phyloP scores from a whole-genome alignment of 306 rosid genomes.

The Crataegus laevigata region DNA sequence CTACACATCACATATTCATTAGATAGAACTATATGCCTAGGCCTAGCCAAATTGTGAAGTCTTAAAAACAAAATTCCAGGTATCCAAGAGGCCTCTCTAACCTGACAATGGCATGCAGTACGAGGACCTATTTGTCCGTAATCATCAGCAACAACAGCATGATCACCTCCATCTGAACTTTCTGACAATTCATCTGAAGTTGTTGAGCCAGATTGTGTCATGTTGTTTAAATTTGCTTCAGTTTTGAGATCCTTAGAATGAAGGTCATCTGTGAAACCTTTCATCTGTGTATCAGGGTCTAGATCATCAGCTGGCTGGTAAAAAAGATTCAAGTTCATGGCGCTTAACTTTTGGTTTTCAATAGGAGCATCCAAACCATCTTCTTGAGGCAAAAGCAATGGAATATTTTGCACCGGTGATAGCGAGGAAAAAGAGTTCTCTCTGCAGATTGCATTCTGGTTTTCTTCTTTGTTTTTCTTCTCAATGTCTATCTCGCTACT shows the following conservation, averaged over 20 bases:
- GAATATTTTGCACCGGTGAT: conserved; percentile 32
- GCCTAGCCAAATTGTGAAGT: background rate
- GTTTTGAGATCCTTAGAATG: conserved; percentile 26
- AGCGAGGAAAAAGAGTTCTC: conserved; percentile 20
- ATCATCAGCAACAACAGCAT: conserved; percentile 4
- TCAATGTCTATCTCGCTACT: conserved; percentile 20
- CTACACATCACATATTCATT: conserved; percentile 13
- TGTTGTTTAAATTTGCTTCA: conserved; percentile 5
- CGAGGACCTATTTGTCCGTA: conserved; percentile 26
- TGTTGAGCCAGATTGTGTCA: conserved; percentile 16
- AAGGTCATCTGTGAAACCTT: conserved; percentile 32
- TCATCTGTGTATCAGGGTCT: conserved; percentile 25
- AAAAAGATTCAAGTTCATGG: conserved; percentile 7
- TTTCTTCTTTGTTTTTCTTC: conserved; percentile 12
- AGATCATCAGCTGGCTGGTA: conserved; percentile 31
- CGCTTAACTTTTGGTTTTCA: conserved; percentile 20
- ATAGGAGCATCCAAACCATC: conserved; percentile 18
- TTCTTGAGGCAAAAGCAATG: conserved; percentile 43
- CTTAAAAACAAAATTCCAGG: background rate
- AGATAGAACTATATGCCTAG: background rate
- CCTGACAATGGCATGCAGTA: conserved; percentile 34
- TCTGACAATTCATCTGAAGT: conserved; percentile 18
- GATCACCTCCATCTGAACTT: conserved; percentile 4
- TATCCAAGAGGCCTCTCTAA: background rate
- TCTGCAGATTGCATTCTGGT: background rate